A percentile compares a stretch with the other conserved stretches of the same genome.
These are phyloP conservation scores for Magnusiomyces suaveolens DNA, from an alignment of 1,139 yeast species.

Conservation along the genomic window DNA sequence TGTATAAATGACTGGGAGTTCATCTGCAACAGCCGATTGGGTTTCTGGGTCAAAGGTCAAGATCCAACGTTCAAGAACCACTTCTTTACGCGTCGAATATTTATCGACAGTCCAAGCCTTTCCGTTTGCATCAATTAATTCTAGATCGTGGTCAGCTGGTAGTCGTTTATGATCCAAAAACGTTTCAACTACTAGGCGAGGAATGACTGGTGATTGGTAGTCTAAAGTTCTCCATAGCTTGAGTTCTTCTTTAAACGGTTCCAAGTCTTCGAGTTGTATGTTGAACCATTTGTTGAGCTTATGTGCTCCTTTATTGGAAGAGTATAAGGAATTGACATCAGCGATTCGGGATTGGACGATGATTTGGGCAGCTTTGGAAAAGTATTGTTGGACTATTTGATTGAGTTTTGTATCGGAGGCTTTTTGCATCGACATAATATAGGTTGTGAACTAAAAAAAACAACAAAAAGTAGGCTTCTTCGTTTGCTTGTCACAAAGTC, in stretches of 20 bases:
- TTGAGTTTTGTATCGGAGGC: slow-evolving; percentile 24
- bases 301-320: slow-evolving; percentile 12
- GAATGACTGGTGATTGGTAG: slow-evolving; percentile 32
- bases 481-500: not conserved
- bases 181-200: slow-evolving; percentile 81
- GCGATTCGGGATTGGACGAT: slow-evolving; percentile 37
- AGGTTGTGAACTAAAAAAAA: not conserved
- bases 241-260: slow-evolving; percentile 46
- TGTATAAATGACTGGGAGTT: slow-evolving; percentile 58
- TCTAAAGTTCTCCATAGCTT: slow-evolving; percentile 46
- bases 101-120: slow-evolving; percentile 43
- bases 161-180: slow-evolving; percentile 62
- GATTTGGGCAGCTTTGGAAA: slow-evolving; percentile 59
- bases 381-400: slow-evolving; percentile 50
- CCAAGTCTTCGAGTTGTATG: slow-evolving; percentile 44
- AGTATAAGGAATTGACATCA: slow-evolving; percentile 9
- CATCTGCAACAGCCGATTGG: slow-evolving; percentile 35
- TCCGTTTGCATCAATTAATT: slow-evolving; percentile 36
- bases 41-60: slow-evolving; percentile 62
- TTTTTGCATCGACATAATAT: slow-evolving; percentile 3
- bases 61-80: slow-evolving; percentile 88
- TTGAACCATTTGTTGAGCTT: slow-evolving; percentile 48
- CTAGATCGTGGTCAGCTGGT: slow-evolving; percentile 49
- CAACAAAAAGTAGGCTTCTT: not conserved
- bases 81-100: slow-evolving; percentile 57